Evolutionary conservation across 1,139 yeast genomes (phyloP).

Genomic region (Yamadazyma diddensiae): DNA sequence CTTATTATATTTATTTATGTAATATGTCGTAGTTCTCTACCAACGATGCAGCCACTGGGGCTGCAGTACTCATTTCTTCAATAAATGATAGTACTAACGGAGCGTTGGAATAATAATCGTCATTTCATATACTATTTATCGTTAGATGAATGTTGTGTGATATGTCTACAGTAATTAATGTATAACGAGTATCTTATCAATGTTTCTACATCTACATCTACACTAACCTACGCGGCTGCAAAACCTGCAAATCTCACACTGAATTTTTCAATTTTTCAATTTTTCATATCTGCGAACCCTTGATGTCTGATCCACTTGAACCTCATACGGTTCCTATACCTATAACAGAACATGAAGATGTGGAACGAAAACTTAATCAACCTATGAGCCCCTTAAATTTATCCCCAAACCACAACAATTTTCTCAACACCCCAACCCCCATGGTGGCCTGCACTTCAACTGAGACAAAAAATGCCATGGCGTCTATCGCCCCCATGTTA

Average conservation of each 20-base stretch:
- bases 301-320: too few relatives aligned
- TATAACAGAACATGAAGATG: constrained; percentile 7
- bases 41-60: constrained; percentile 61
- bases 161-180: too few relatives aligned
- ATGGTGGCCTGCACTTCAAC: constrained; percentile 14
- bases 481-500: constrained; percentile 73
- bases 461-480: constrained; percentile 59
- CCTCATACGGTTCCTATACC: constrained; percentile 6
- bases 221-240: too few relatives aligned
- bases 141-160: too few relatives aligned
- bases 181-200: too few relatives aligned
- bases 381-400: constrained; percentile 34
- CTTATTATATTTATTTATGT: constrained; percentile 4
- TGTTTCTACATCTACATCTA: too few relatives aligned
- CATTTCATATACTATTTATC: too few relatives aligned
- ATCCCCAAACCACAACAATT: constrained; percentile 9
- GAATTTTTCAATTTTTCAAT: too few relatives aligned
- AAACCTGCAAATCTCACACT: too few relatives aligned
- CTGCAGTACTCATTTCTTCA: constrained; percentile 48
- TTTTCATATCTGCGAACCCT: too few relatives aligned
- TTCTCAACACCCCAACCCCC: constrained; percentile 3
- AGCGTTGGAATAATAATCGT: constrained; percentile 55
- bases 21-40: constrained; percentile 16
- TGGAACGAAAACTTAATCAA: constrained; percentile 18
- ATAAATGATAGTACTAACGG: constrained; percentile 55